These are phyloP conservation scores for Graphilbum ipis-grandicollis DNA, from an alignment of 2,329 filamentous ascomycete species.

Conservation along the genomic window DNA sequence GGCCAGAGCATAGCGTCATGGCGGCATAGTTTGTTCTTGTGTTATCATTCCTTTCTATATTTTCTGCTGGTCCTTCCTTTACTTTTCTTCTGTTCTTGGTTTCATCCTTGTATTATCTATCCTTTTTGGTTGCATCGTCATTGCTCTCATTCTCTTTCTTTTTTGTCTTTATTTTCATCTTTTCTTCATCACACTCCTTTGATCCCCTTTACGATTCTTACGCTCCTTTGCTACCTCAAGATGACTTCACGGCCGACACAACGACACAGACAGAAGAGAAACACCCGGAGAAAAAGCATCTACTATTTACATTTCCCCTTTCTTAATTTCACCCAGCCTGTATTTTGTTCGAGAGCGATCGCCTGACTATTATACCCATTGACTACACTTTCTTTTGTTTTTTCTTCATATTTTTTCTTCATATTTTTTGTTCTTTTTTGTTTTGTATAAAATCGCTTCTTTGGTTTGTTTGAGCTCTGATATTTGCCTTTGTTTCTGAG, in stretches of 20 bases:
- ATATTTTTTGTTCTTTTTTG: background rate
- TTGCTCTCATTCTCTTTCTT: background rate
- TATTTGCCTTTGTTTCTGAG: too few species aligned
- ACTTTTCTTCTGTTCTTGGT: background rate
- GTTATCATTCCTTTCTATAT: background rate
- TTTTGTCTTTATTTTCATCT: background rate
- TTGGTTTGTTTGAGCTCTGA: too few species aligned
- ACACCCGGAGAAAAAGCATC: too few species aligned
- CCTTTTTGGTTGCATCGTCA: background rate
- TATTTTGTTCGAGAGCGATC: too few species aligned
- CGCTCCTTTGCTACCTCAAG: background rate
- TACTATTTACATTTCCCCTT: too few species aligned
- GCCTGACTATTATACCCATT: too few species aligned
- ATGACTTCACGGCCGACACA: background rate
- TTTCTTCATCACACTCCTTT: too few species aligned
- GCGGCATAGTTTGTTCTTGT: constrained; percentile 1
- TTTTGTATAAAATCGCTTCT: too few species aligned
- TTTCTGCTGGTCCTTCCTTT: background rate
- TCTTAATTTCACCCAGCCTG: too few species aligned
- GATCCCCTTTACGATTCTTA: too few species aligned
- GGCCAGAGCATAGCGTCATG: constrained; percentile 14
- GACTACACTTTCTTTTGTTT: too few species aligned
- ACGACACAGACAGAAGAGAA: background rate
- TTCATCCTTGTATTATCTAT: background rate
- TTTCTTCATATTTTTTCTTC: background rate